A percentile compares a stretch with the other conserved stretches of the same genome.
Evolutionary conservation across 2,329 filamentous ascomycete species (phyloP).

Genomic region (Aspergillus novofumigatus): DNA sequence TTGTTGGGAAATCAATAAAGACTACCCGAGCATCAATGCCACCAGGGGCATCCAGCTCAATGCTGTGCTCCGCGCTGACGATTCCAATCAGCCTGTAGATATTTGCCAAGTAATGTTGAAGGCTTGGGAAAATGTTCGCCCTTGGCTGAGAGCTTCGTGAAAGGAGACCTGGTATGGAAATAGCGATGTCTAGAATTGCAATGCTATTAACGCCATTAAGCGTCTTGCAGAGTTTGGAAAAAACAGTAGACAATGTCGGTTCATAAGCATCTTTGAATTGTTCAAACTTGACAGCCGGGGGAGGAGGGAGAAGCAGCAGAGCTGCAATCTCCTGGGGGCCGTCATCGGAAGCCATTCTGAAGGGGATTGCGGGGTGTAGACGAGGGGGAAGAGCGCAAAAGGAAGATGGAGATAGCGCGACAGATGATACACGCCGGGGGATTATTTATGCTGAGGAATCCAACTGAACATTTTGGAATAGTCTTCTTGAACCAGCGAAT

Average conservation of each 20-base stretch:
- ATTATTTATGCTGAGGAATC: neutral
- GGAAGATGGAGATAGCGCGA: neutral
- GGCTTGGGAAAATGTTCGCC: conserved; percentile 59
- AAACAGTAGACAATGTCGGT: conserved; percentile 52
- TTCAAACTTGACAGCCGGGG: conserved; percentile 50
- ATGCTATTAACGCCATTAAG: conserved; percentile 28
- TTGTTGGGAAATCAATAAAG: conserved; percentile 58
- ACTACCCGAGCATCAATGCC: conserved; percentile 74
- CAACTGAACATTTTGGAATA: neutral
- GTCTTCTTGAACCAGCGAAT: neutral
- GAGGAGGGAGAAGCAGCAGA: conserved; percentile 62
- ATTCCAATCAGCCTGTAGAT: conserved; percentile 74
- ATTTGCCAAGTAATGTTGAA: conserved; percentile 69
- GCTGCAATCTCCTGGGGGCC: conserved; percentile 21
- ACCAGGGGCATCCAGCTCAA: conserved; percentile 62
- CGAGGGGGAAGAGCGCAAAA: neutral
- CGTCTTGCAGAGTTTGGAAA: conserved; percentile 46
- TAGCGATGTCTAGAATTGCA: conserved; percentile 53
- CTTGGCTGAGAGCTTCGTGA: conserved; percentile 49
- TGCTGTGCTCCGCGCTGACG: conserved; percentile 61
- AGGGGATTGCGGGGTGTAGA: conserved; percentile 4
- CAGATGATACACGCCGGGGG: neutral
- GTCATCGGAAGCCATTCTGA: conserved; percentile 20
- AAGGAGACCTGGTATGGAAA: conserved; percentile 60
- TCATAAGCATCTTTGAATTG: conserved; percentile 58